Evolutionary conservation across 2,329 filamentous ascomycete species (phyloP), one percentile per base, ranked within the genome.

Genomic region (Aureobasidium sp.): DNA sequence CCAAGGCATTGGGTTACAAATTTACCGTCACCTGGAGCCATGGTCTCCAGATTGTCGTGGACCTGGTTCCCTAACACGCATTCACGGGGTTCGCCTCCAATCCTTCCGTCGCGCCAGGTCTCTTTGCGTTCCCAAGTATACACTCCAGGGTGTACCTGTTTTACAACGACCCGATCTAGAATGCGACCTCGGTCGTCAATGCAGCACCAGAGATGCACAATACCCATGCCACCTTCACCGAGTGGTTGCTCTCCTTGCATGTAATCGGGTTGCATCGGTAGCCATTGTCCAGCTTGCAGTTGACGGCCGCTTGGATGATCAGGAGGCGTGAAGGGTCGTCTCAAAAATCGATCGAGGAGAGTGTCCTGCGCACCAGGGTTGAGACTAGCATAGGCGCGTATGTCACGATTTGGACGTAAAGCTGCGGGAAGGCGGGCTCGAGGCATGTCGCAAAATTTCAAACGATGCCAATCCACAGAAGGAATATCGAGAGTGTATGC

Each of bases 21-120:
- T 7, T 47, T 58, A 1, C 42, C 55, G 22, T 45, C 17, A 14
- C 55, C 55, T n/a, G 29, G n/a, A 15, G 17, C 12, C 5, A 15
- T 6, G 6, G n/a, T 2, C 22, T 47, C 29, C 42, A 58, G 27
- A 5, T 37, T n/a, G 3, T 6, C 27, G 31, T 22, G 37, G 3
- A 58, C 7, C 7, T 36, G n/a, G n/a, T 36, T 37, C 6, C 36
- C 20, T 20, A 58, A 17, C 29, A 45, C n/a, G 20, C n/a, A 9
- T 37, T 58, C 55, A 15, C 55, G 37, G 15, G 55, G 55, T n/a
- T 58, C 55, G 20, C 41, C 41, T n/a, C 55, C 55, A 12, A 58
- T 9, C 17, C 37, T 14, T 45, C 41, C 41, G 7, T 58, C n/a
- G 14, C 55, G 55, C 55, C 55, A 58, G 14, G 12, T 36, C 9